Base-by-base conservation (phyloP, 2,329 filamentous ascomycete species). In the Colletotrichum karsti region DNA sequence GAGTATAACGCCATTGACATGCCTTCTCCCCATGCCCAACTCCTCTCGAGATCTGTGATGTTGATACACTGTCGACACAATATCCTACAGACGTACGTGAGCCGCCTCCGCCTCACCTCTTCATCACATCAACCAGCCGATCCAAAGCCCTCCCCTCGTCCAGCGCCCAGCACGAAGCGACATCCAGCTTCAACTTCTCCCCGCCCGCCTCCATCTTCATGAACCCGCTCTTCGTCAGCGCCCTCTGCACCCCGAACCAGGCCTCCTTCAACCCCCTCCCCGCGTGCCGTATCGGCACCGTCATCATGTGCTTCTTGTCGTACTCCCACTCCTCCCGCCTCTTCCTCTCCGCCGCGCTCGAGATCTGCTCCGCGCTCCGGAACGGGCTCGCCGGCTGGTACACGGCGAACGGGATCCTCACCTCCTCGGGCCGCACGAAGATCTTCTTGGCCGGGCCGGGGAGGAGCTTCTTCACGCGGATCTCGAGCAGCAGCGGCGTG, bases 91-190 rank as follows among this genome's bases (percentile, higher is more conserved):
- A 7, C n/a, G 39, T 42, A 12, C 50, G 12, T 22, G 13, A 33
- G 13, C 28, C 15, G n/a, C 10, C 20, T 41, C 10, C 35, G 4
- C 33, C 6, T 56, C 13, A 20, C 20, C 26, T 63, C 10, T 24
- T 41, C 5, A 28, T 44, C 10, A 67, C 24, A 22, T 51, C 66
- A 33, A 87, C 82, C 41, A 91, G 73, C 70, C 85, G 82, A 77
- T 91, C 89, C 59, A 91, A 74, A 4, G 87, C 87, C 61, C 81
- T 82, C 46, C 90, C 90, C 4, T 85, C 81, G 42, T 91, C 89
- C 54, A 90, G 80, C 22, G 86, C 86, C 80, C 87, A 90, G 1
- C 87, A 88, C 41, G 83, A 83, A 3, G 80, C 81, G 15, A 90
- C 80, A 71, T 91, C 89, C 22, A 91, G 75, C 79, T 89, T 90